Evolutionary conservation across 2,329 filamentous ascomycete species (phyloP), one percentile per base, ranked within the genome.

Genomic region (Pseudogymnoascus sp.): DNA sequence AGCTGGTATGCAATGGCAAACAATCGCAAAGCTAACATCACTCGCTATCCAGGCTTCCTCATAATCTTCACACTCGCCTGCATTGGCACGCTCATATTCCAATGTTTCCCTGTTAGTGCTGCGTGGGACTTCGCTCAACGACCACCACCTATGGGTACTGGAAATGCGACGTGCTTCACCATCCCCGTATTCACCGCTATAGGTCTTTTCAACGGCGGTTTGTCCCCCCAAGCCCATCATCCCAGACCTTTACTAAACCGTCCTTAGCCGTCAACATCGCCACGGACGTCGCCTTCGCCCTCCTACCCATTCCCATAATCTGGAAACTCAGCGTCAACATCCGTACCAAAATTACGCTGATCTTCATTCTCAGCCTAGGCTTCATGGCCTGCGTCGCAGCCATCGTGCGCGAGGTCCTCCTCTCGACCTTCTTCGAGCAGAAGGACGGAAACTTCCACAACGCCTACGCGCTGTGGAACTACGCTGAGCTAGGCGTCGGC

Each of bases 151-250:
- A 16, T 53, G 6, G 47, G 47, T 26, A 53, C 24, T 2, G 47
- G 47, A 6, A 70, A 66, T 19, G 76, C 78, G 0, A 74, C 73
- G n/a, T 82, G 80, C 68, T 80, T 77, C 66, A 74, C 72, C 10
- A 69, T 70, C 33, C 64, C 62, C 2, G 76, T 74, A 0, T 81
- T 78, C 66, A 74, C 72, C n/a, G 72, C 73, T 29, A 73, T 81
- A 24, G 79, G 77, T 13, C 68, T 82, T n/a, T 76, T 77, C 68
- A 79, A 81, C 69, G 78, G 76, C 67, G 70, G 76, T 77, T 66
- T 68, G 72, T 65, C 37, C 8, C 38, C 21, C 35, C 19, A 29
- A 35, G 2, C 35, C n/a, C 13, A n/a, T 16, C 33, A 6, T 13
- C 14, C n/a, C 14, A 61, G 26, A 59, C 60, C 2, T 26, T 35